These are phyloP conservation scores for Collariella sp. DNA, from an alignment of 495 filamentous ascomycete species.

Conservation along the genomic window DNA sequence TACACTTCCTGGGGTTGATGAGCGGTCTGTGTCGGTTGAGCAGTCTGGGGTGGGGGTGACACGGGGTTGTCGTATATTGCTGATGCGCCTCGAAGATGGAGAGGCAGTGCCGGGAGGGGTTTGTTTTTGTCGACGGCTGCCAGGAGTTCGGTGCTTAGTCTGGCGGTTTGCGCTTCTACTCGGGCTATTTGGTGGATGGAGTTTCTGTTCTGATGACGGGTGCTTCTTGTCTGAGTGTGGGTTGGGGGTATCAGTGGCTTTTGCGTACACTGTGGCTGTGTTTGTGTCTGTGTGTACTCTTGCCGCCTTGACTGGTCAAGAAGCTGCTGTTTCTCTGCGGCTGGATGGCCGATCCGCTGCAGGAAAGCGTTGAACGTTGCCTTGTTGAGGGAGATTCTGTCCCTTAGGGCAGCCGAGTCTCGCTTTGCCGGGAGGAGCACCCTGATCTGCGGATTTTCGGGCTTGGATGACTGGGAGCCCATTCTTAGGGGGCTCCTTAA, in stretches of 20 bases:
- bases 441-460: not conserved
- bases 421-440: not conserved
- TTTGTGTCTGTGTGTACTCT: too few relatives aligned
- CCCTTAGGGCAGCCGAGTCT: not conserved
- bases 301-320: too few relatives aligned
- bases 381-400: constrained; percentile 3
- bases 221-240: not conserved
- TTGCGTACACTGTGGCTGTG: not conserved
- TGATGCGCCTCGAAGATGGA: not conserved
- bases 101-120: not conserved
- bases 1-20: too few relatives aligned
- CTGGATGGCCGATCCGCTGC: not conserved
- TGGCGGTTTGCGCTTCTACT: not conserved
- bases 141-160: not conserved
- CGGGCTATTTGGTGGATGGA: not conserved
- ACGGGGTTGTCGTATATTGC: too few relatives aligned
- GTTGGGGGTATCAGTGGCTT: not conserved
- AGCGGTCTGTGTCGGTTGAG: too few relatives aligned
- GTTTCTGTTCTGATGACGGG: not conserved
- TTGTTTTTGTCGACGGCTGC: not conserved
- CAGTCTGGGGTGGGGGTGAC: not conserved
- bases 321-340: not conserved
- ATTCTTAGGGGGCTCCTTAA: not conserved
- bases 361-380: not conserved
- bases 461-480: not conserved